Base-by-base conservation (phyloP, 2,329 filamentous ascomycete species). In the Hymenoscyphus repandus region DNA sequence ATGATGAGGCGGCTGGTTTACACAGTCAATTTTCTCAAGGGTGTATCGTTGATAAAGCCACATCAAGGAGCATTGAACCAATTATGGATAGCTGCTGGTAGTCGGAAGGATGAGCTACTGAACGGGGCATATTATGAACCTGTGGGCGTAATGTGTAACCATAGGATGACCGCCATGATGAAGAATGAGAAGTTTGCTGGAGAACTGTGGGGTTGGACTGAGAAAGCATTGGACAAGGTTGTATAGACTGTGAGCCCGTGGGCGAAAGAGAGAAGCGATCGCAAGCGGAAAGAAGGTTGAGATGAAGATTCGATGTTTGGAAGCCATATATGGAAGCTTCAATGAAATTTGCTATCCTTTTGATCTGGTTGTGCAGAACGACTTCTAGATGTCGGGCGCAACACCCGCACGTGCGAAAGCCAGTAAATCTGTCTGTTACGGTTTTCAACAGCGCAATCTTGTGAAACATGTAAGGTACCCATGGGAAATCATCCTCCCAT, bases 131-230 rank as follows among this genome's bases (percentile, higher is more conserved):
- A 65, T 43, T 72, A 70, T 52, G 60, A 60, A 46, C 69, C 68
- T 0, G 51, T 71, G 10, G 66, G 68, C 2, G 52, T 66, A 6
- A 18, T 58, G 39, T 56, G 64, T 49, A 60, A 60, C n/a, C 41
- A 52, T 9, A 64, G 61, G 4, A 22, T 59, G n/a, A 57, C 55
- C 20, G 42, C 43, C 38, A 46, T 54, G 38, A 54, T 59, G 15
- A 59, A 56, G 43, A 61, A 66, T 50, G 59, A 64, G 36, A 53
- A 63, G 3, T 47, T 72, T 46, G 67, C 62, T 1, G 63, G 59
- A 45, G 57, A 63, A 60, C 44, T 74, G 51, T 73, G 70, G 70
- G 58, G 66, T 18, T 73, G 70, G 69, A 72, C 70, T 7, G 38
- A 58, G 31, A 38, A 53, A 31, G 52, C 45, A 2, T 44, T 58